Evolutionary conservation across 2,329 filamentous ascomycete genomes (phyloP).

Genomic region (Neonectria hederae): DNA sequence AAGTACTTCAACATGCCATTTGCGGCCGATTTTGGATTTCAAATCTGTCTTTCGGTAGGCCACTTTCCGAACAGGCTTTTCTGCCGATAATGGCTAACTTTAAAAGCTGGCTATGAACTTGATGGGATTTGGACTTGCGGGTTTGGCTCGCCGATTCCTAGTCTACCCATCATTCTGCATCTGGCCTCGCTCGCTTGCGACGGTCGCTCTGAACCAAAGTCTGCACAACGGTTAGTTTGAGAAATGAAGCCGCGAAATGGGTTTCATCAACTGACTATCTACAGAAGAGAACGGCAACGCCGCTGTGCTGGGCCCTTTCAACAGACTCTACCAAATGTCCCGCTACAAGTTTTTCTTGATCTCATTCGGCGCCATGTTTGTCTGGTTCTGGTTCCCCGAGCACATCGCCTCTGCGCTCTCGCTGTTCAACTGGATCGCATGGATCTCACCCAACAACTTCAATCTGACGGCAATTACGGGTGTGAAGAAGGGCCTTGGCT

Average conservation of each 20-base stretch:
- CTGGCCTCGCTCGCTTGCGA: constrained; percentile 48
- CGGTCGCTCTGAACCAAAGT: constrained; percentile 35
- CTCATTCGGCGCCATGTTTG: constrained; percentile 32
- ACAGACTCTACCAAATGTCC: constrained; percentile 31
- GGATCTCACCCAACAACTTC: constrained; percentile 60
- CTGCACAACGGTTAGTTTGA: constrained; percentile 28
- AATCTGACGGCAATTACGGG: constrained; percentile 55
- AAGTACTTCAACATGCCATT: constrained; percentile 38
- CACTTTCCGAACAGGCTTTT: rapidly evolving
- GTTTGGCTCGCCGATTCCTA: constrained; percentile 58
- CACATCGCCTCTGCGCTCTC: constrained; percentile 31
- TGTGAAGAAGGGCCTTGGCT: constrained; percentile 52
- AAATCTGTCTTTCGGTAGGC: constrained; percentile 41
- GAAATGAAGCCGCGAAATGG: rapidly evolving
- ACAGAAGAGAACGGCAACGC: constrained; percentile 15
- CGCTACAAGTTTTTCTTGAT: constrained; percentile 36
- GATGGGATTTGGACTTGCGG: constrained; percentile 65
- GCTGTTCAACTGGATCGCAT: constrained; percentile 64
- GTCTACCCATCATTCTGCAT: constrained; percentile 55
- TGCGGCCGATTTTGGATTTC: constrained; percentile 45
- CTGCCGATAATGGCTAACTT: neutral
- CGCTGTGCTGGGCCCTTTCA: constrained; percentile 28
- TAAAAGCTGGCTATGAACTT: constrained; percentile 43
- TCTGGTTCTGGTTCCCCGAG: constrained; percentile 40
- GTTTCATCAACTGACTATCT: neutral